Evolutionary conservation across 2,329 filamentous ascomycete genomes (phyloP), one percentile per base, ranked within the genome.

Genomic region (Phialocephala subalpina): DNA sequence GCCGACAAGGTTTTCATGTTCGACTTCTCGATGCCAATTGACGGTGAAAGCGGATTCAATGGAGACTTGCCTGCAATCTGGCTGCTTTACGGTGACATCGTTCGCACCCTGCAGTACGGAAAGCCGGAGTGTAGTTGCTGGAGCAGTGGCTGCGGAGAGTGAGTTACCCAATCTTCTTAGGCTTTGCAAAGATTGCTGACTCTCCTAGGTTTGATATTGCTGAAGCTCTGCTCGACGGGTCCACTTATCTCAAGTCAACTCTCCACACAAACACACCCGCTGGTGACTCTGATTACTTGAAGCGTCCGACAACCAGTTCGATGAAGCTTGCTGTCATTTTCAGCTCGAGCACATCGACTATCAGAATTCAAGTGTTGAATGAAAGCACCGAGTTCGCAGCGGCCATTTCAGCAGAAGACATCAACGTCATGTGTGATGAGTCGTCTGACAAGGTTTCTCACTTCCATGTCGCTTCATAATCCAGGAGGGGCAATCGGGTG

Each of bases 21-120:
- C 72, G 86, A 92, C 72, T 92, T 94, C 77, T 81, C 82, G 63
- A 94, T 94, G 92, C 91, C 91, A 9, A 74, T 83, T 57, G 85
- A 86, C 64, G 84, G 84, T 67, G 76, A 81, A 60, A 79, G 76
- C n/a, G 81, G 80, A 64, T 82, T 81, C 73, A 86, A 88, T 74
- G 81, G 77, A 49, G 87, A 94, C 78, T 91, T 91, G 84, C 91
- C 92, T 9, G 89, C 91, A 49, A 84, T 90, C 77, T 94, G 92
- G 92, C 81, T 90, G 58, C 85, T 94, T 67, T 94, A 94, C 79
- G 88, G 87, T 20, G 84, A 87, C 67, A 92, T 94, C 67, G 87
- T 91, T 29, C 88, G 88, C 67, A 89, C 90, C 5, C 80, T 85
- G 5, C 91, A 94, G 77, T 94, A 94, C 80, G 83, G 84, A 69